phyloP scores from a whole-genome alignment of 768 basidiomycete genomes.

The Sporobolomyces phaffii region DNA sequence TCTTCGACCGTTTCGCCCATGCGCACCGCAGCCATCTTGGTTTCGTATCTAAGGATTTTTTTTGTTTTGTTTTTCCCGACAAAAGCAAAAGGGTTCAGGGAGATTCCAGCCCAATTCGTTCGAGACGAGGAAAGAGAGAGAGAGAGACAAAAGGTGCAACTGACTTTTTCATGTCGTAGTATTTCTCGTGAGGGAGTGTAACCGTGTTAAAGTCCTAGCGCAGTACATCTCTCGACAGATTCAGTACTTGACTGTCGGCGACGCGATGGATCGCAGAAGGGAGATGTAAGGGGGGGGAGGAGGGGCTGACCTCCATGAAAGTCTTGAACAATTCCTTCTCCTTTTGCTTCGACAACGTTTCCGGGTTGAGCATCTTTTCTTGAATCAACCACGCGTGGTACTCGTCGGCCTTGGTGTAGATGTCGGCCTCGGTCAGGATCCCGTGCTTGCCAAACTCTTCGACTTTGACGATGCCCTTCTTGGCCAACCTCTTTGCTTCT shows the following conservation, averaged over 20 bases:
- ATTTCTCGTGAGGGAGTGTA: slow-evolving; percentile 35
- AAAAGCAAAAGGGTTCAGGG: too few species aligned
- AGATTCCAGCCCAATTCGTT: too few species aligned
- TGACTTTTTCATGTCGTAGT: slow-evolving; percentile 27
- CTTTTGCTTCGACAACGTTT: slow-evolving; percentile 23
- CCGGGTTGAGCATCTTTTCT: slow-evolving; percentile 26
- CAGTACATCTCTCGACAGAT: too few species aligned
- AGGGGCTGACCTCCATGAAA: slow-evolving; percentile 32
- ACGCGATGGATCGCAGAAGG: too few species aligned
- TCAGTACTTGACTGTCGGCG: too few species aligned
- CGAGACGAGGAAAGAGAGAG: neutral
- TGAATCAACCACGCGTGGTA: slow-evolving; percentile 32
- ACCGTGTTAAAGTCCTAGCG: slow-evolving; percentile 34
- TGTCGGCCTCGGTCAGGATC: slow-evolving; percentile 33
- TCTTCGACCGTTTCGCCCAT: slow-evolving; percentile 34
- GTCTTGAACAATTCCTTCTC: slow-evolving; percentile 33
- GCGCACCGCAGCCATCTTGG: slow-evolving; percentile 24
- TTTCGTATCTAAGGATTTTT: slow-evolving; percentile 25
- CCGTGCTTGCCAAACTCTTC: slow-evolving; percentile 35
- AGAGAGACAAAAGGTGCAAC: neutral
- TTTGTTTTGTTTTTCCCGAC: too few species aligned
- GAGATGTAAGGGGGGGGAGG: too few species aligned
- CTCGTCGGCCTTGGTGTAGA: slow-evolving; percentile 37
- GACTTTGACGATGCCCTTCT: slow-evolving; percentile 21
- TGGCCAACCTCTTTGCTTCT: slow-evolving; percentile 25